Conservation (phyloP, 2,329 filamentous ascomycete genomes). For the Madurella fahalii region DNA sequence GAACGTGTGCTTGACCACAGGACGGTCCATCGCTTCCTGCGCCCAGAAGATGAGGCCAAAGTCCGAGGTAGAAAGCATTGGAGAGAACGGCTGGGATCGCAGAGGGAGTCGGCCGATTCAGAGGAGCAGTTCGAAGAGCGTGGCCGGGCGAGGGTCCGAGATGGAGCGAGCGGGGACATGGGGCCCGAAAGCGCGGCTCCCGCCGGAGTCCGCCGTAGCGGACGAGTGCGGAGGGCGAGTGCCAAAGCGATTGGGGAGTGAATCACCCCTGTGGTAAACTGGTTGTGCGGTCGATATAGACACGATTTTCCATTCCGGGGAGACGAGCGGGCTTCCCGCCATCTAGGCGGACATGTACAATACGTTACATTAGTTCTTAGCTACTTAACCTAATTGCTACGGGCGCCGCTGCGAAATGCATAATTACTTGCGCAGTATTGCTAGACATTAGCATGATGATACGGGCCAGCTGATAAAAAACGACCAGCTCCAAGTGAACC, state of each 20-base stretch:
- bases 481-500: too few relatives aligned
- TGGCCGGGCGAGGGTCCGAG: slow-evolving; percentile 3
- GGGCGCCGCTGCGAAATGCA: too few relatives aligned
- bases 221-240: slow-evolving; percentile 22
- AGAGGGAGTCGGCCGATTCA: neutral
- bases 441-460: too few relatives aligned
- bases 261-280: neutral
- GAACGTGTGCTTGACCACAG: slow-evolving; percentile 76
- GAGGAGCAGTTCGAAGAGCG: neutral
- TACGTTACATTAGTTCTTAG: too few relatives aligned
- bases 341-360: too few relatives aligned
- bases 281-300: neutral
- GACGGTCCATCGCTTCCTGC: slow-evolving; percentile 79
- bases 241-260: slow-evolving; percentile 15
- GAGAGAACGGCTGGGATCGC: slow-evolving; percentile 10
- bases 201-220: slow-evolving; percentile 21
- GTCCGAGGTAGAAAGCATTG: slow-evolving; percentile 40
- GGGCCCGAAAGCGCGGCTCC: slow-evolving; percentile 2
- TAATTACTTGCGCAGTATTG: too few relatives aligned
- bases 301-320: too few relatives aligned
- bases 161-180: neutral
- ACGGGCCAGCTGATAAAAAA: too few relatives aligned
- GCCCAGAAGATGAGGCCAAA: slow-evolving; percentile 61
- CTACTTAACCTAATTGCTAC: too few relatives aligned
- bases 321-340: too few relatives aligned